phyloP scores from a whole-genome alignment of 1,284 basidiomycete species.

The Papiliotrema laurentii region DNA sequence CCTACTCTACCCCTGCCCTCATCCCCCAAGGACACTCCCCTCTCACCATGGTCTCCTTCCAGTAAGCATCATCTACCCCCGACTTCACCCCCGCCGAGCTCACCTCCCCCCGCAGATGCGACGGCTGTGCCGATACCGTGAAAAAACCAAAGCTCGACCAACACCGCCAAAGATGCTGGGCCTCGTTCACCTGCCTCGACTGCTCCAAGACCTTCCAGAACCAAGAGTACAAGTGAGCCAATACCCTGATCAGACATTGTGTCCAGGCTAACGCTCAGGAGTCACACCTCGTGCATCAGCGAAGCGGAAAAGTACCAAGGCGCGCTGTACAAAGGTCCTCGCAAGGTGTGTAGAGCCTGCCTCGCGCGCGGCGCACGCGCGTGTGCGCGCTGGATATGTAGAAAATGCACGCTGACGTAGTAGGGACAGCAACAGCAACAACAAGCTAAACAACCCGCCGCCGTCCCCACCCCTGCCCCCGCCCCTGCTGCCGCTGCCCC shows the following conservation, averaged over 20 bases:
- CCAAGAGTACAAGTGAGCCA: constrained; percentile 62
- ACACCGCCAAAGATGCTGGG: constrained; percentile 48
- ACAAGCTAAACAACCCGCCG: constrained; percentile 7
- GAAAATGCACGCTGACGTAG: background rate
- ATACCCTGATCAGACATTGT: constrained; percentile 10
- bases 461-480: constrained; percentile 15
- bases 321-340: constrained; percentile 71
- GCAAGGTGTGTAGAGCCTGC: constrained; percentile 54
- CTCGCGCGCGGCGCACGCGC: background rate
- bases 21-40: background rate
- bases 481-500: constrained; percentile 10
- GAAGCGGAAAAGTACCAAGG: constrained; percentile 93
- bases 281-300: constrained; percentile 74
- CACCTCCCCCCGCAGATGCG: constrained; percentile 51
- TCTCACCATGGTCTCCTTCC: constrained; percentile 57
- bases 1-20: no score
- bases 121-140: constrained; percentile 71
- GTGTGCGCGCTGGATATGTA: background rate
- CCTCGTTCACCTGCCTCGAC: constrained; percentile 80
- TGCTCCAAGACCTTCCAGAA: constrained; percentile 74
- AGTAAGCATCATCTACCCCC: constrained; percentile 51
- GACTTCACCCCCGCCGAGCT: no score
- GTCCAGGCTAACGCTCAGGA: constrained; percentile 21
- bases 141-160: constrained; percentile 78
- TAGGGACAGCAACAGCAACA: constrained; percentile 2